Conservation (phyloP, 768 basidiomycete species). For the Sistotremastrum suecicum region DNA sequence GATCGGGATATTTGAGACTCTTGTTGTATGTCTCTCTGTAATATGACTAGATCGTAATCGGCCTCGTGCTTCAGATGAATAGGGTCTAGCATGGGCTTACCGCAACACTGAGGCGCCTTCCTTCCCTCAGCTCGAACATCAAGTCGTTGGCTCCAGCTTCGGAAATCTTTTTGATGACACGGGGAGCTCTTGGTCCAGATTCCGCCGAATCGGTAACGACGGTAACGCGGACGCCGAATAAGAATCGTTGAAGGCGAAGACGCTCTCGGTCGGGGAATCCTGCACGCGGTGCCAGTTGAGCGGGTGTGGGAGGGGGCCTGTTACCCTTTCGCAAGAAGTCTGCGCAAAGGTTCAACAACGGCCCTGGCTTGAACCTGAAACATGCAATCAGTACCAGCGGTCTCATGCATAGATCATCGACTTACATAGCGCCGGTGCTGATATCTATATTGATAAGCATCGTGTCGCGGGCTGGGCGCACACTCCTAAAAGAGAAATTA, state of each 20-base stretch:
- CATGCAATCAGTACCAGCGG: background rate
- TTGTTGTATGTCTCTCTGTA: slow-evolving; percentile 40
- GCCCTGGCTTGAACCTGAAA: slow-evolving; percentile 39
- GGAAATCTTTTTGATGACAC: slow-evolving; percentile 50
- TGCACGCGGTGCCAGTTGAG: slow-evolving; percentile 24
- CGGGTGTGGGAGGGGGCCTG: slow-evolving; percentile 15
- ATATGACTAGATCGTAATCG: slow-evolving; percentile 46
- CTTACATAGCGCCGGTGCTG: slow-evolving; percentile 52
- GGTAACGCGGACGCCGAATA: slow-evolving; percentile 34
- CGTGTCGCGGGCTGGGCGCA: slow-evolving; percentile 48
- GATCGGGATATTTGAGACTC: slow-evolving; percentile 42
- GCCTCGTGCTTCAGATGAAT: background rate
- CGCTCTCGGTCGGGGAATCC: slow-evolving; percentile 38
- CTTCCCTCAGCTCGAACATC: slow-evolving; percentile 44
- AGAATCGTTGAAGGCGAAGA: slow-evolving; percentile 38
- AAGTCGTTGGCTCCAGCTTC: slow-evolving; percentile 36
- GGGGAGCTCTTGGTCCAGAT: slow-evolving; percentile 26
- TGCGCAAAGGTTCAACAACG: slow-evolving; percentile 41
- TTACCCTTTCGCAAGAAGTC: slow-evolving; percentile 29
- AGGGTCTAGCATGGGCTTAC: background rate
- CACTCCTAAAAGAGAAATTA: slow-evolving; percentile 21
- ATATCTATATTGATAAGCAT: slow-evolving; percentile 70
- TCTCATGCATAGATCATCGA: background rate
- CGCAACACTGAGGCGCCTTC: slow-evolving; percentile 17
- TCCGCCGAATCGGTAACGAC: slow-evolving; percentile 25